Percentiles rank a stretch among this genome's conserved stretches.
These are phyloP conservation scores for Sclerotinia glacialis DNA, from an alignment of 2,329 filamentous ascomycete genomes.

Conservation along the genomic window DNA sequence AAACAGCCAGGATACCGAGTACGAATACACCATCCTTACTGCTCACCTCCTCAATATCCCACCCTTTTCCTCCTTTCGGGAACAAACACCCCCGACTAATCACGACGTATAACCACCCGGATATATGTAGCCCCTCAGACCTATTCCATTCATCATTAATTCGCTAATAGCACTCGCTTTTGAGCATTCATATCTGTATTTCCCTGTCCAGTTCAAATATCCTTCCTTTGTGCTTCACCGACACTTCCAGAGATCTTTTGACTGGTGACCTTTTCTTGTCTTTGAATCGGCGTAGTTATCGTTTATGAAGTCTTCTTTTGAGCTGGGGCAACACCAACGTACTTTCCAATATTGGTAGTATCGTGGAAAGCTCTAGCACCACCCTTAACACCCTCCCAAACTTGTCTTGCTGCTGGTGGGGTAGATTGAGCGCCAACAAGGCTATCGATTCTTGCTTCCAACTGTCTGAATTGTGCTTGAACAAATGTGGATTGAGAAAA, in stretches of 20 bases:
- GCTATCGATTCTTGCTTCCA: constrained; percentile 75
- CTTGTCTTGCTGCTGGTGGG: constrained; percentile 73
- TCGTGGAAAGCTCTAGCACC: constrained; percentile 71
- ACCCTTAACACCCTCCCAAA: constrained; percentile 78
- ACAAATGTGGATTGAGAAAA: constrained; percentile 90
- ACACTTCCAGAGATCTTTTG: constrained; percentile 10
- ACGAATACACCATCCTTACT: constrained; percentile 13
- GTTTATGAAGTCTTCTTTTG: constrained; percentile 55
- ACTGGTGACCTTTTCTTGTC: background rate
- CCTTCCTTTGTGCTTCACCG: constrained; percentile 14
- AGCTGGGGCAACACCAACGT: constrained; percentile 55
- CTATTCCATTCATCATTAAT: background rate
- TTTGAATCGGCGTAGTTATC: background rate
- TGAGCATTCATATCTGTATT: background rate
- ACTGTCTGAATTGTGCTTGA: constrained; percentile 72
- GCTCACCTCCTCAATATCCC: background rate
- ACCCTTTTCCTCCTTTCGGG: background rate
- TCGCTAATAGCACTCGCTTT: background rate
- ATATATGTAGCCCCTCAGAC: background rate
- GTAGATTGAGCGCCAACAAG: constrained; percentile 82
- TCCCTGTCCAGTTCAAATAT: background rate
- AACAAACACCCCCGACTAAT: constrained; percentile 1
- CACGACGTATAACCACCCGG: constrained; percentile 7
- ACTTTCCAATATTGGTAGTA: constrained; percentile 74
- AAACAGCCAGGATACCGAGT: constrained; percentile 2